These are phyloP conservation scores for Aureobasidium lini DNA, from an alignment of 2,329 filamentous ascomycete genomes.

Conservation along the genomic window DNA sequence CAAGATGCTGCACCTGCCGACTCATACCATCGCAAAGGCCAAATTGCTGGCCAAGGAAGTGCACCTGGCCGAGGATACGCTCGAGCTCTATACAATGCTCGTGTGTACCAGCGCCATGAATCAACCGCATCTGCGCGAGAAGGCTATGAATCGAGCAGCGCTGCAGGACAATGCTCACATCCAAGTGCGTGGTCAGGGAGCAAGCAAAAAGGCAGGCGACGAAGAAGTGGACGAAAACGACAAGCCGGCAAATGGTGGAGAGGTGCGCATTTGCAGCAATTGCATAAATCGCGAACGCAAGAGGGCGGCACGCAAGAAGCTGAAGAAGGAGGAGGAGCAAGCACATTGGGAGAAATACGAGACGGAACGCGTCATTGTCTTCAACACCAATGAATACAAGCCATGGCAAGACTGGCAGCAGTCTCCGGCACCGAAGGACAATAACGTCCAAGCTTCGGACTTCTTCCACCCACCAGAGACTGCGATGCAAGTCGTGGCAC, in stretches of 20 bases:
- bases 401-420: slow-evolving; percentile 39
- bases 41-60: slow-evolving; percentile 77
- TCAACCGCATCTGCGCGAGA: slow-evolving; percentile 56
- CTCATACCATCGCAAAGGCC: slow-evolving; percentile 87
- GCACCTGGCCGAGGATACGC: slow-evolving; percentile 60
- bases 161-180: slow-evolving; percentile 36
- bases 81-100: slow-evolving; percentile 72
- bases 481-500: slow-evolving; percentile 71
- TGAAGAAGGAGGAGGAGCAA: slow-evolving; percentile 88
- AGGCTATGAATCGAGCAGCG: slow-evolving; percentile 58
- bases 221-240: slow-evolving; percentile 51
- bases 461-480: slow-evolving; percentile 39
- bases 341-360: slow-evolving; percentile 78
- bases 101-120: slow-evolving; percentile 92
- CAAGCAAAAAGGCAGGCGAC: slow-evolving; percentile 35
- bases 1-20: slow-evolving; percentile 76
- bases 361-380: slow-evolving; percentile 74
- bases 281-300: slow-evolving; percentile 90
- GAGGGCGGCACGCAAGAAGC: slow-evolving; percentile 83
- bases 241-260: slow-evolving; percentile 79
- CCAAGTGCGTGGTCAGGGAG: slow-evolving; percentile 34
- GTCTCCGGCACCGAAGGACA: slow-evolving; percentile 34
- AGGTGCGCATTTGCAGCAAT: slow-evolving; percentile 84
- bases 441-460: slow-evolving; percentile 16
- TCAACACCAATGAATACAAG: slow-evolving; percentile 78